Evolutionary conservation across 768 basidiomycete species (phyloP).

Genomic region (Xerocomellus dryophilus): DNA sequence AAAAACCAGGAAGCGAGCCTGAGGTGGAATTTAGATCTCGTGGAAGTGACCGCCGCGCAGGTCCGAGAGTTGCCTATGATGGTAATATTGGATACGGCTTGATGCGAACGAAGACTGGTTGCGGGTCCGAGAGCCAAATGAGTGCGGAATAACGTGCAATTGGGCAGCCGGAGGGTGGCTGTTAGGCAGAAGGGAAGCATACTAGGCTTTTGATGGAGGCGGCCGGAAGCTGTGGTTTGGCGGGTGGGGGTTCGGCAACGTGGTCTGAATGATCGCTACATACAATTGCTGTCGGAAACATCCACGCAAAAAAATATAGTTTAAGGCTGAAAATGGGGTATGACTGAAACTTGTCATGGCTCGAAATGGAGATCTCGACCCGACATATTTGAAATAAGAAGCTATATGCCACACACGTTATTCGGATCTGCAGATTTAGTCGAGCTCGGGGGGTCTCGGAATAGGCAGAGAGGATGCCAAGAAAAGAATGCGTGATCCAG

Average conservation of each 20-base stretch:
- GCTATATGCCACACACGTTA: slow-evolving; percentile 25
- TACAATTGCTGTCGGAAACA: not conserved
- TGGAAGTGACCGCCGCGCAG: not conserved
- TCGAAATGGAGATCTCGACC: slow-evolving; percentile 11
- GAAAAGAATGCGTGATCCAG: slow-evolving; percentile 10
- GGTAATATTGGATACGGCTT: slow-evolving; percentile 14
- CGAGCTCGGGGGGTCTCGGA: slow-evolving; percentile 6
- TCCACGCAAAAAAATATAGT: not conserved
- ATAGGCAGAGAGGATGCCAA: slow-evolving; percentile 11
- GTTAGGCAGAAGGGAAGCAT: slow-evolving; percentile 6
- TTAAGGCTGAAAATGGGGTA: not conserved
- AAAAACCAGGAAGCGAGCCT: slow-evolving; percentile 18
- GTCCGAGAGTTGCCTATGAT: slow-evolving; percentile 1
- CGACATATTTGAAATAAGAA: slow-evolving; percentile 33
- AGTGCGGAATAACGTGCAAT: not conserved
- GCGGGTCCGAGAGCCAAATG: slow-evolving; percentile 27
- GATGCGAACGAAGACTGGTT: not conserved
- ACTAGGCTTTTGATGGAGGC: slow-evolving; percentile 21
- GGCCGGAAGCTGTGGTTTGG: slow-evolving; percentile 5
- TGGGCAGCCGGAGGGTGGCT: slow-evolving; percentile 5
- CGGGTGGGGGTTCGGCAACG: slow-evolving; percentile 1
- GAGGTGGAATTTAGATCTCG: slow-evolving; percentile 8
- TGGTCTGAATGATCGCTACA: not conserved
- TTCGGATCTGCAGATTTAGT: slow-evolving; percentile 34
- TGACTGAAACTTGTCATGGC: slow-evolving; percentile 7